Percentiles rank a stretch among this genome's conserved stretches.
Evolutionary conservation across 805 yeast genomes (phyloP).

Genomic region (Pichia sporocuriosa): DNA sequence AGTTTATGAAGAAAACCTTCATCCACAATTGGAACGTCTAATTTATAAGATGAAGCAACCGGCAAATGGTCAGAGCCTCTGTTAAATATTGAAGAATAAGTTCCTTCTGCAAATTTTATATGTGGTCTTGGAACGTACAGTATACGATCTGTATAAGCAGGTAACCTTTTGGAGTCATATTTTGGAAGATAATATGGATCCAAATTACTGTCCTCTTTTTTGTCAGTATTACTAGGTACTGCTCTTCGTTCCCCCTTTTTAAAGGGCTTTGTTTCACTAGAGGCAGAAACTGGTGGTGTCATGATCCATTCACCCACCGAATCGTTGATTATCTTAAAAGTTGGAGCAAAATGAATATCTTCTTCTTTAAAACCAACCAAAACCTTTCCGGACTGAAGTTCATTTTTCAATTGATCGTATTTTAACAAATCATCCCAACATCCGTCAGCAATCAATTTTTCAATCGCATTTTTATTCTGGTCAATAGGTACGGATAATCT

Average conservation of each 20-base stretch:
- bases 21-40: constrained; percentile 33
- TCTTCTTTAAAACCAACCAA: constrained; percentile 44
- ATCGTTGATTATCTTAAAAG: constrained; percentile 37
- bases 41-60: constrained; percentile 34
- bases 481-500: constrained; percentile 30
- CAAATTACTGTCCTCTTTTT: neutral
- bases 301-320: constrained; percentile 9
- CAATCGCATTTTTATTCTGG: too few relatives aligned
- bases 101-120: constrained; percentile 11
- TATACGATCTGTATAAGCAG: constrained; percentile 57
- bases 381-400: constrained; percentile 27
- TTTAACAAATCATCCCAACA: constrained; percentile 31
- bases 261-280: too few relatives aligned
- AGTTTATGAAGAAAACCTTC: constrained; percentile 29
- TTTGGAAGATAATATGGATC: constrained; percentile 10
- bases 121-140: constrained; percentile 29
- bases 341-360: constrained; percentile 43
- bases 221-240: neutral
- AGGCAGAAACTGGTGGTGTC: neutral
- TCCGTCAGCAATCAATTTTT: too few relatives aligned
- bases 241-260: constrained; percentile 4
- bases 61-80: constrained; percentile 51
- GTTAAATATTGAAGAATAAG: constrained; percentile 21
- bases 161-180: constrained; percentile 34
- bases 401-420: constrained; percentile 39